Base-by-base conservation (phyloP, 805 yeast genomes). In the Candida sithepensis region DNA sequence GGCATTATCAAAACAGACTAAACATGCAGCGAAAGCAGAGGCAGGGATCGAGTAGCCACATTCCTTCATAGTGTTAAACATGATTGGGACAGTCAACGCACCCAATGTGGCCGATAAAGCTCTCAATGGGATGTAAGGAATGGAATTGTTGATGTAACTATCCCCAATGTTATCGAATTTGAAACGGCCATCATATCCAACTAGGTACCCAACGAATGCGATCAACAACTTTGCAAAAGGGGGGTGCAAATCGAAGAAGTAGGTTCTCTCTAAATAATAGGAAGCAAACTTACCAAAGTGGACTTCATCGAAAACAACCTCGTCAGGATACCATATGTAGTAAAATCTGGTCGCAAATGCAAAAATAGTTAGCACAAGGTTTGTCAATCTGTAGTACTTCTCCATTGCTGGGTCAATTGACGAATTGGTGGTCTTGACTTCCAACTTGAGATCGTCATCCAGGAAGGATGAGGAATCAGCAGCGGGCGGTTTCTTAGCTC, bases 171-270 rank as follows among this genome's bases (percentile, higher is more conserved):
- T 81, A 52, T 90, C 96, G 60, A 92, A 94, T 67, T 90, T 88
- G 75, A 90, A 94, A 12, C 78, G 66, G n/a, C 99, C 99, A 60
- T 85, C 82, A 66, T 88, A 94, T 2, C 97, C 97, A 44, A 85
- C 81, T 21, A 94, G 59, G 75, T 84, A 89, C 39, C 99, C 99
- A 36, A 85, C 88, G 49, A 83, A 76, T 0, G 98, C 98, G 68
- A 92, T 88, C 56, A 91, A 74, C 65, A 94, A 74, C 66, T 94
- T 94, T 46, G 96, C 99, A 67, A 94, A 88, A 20, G 99, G 99
- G 9, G 99, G 99, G 69, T 94, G 99, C 44, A 94, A 81, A 69
- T 94, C 99, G 61, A 94, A 94, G 67, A 89, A 94, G 67, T 88
- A 94, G 0, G 96, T 85, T 52, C 96, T 77, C 67, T 92, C 87